Evolutionary conservation across 116 monocot genomes (phyloP).

Genomic region (Iris pallida): DNA sequence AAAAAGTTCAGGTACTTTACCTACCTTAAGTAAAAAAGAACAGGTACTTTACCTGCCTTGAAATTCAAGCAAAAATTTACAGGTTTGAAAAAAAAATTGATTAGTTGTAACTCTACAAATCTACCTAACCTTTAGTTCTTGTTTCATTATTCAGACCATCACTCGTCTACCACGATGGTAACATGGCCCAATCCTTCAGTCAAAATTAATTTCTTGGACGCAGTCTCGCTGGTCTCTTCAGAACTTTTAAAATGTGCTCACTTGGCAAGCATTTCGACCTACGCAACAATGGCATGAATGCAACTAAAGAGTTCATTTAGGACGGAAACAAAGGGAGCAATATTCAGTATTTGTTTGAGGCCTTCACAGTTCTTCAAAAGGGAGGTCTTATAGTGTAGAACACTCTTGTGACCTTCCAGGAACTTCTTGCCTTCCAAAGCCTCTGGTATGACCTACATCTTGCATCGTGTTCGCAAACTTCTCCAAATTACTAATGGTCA

Average conservation of each 20-base stretch:
- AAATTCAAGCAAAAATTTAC: too few relatives aligned
- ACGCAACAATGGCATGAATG: not conserved
- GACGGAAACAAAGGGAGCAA: not conserved
- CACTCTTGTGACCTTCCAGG: constrained; percentile 14
- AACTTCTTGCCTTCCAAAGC: constrained; percentile 6
- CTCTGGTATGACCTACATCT: too few relatives aligned
- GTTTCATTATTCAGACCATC: too few relatives aligned
- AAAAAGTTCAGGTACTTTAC: too few relatives aligned
- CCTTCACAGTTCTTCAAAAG: not conserved
- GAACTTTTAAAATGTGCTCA: constrained; percentile 1
- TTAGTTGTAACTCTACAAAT: too few relatives aligned
- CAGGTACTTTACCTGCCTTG: too few relatives aligned
- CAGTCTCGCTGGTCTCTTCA: too few relatives aligned
- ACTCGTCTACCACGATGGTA: not conserved
- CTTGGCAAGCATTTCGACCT: constrained; percentile 2
- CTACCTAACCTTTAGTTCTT: too few relatives aligned
- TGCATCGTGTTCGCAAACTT: constrained; percentile 32
- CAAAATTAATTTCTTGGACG: not conserved
- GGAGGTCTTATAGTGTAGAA: constrained; percentile 9
- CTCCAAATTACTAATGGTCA: constrained; percentile 30
- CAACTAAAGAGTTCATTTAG: not conserved
- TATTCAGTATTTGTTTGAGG: not conserved
- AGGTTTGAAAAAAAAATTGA: too few relatives aligned
- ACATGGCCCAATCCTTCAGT: not conserved
- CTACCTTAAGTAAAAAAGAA: too few relatives aligned